A percentile compares a stretch with the other conserved stretches of the same genome.
Conservation (phyloP, 2,329 filamentous ascomycete species). For the Hymenoscyphus salicellus region DNA sequence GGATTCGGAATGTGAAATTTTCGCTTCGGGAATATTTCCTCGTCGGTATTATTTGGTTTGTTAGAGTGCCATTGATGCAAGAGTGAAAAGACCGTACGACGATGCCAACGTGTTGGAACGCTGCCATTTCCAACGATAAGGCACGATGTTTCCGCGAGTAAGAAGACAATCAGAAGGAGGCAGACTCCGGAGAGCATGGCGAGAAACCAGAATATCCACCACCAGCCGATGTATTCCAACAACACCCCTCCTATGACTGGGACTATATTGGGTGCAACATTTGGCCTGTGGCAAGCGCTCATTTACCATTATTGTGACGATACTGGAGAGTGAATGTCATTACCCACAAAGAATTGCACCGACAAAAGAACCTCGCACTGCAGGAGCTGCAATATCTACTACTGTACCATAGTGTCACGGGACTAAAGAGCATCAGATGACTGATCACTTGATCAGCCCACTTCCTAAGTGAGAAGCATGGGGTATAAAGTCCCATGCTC, state of each 20-base stretch:
- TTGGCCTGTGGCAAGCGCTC: neutral
- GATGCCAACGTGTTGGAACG: neutral
- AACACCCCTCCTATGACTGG: slow-evolving; percentile 50
- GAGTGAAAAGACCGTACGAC: slow-evolving; percentile 1
- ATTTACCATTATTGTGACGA: neutral
- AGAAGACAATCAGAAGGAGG: slow-evolving; percentile 47
- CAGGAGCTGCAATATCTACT: slow-evolving; percentile 60
- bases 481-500: too few relatives aligned
- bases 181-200: slow-evolving; percentile 41
- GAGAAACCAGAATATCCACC: slow-evolving; percentile 53
- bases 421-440: too few relatives aligned
- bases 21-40: neutral
- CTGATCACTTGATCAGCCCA: too few relatives aligned
- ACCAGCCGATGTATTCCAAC: slow-evolving; percentile 45
- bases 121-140: slow-evolving; percentile 15
- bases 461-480: too few relatives aligned
- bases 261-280: slow-evolving; percentile 27
- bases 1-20: slow-evolving; percentile 37
- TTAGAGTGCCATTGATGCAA: neutral
- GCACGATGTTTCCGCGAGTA: slow-evolving; percentile 45
- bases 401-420: slow-evolving; percentile 50
- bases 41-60: neutral
- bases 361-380: slow-evolving; percentile 62
- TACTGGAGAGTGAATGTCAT: neutral
- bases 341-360: slow-evolving; percentile 36